These are phyloP conservation scores for Inosperma sp. DNA, from an alignment of 768 basidiomycete species.

Conservation along the genomic window DNA sequence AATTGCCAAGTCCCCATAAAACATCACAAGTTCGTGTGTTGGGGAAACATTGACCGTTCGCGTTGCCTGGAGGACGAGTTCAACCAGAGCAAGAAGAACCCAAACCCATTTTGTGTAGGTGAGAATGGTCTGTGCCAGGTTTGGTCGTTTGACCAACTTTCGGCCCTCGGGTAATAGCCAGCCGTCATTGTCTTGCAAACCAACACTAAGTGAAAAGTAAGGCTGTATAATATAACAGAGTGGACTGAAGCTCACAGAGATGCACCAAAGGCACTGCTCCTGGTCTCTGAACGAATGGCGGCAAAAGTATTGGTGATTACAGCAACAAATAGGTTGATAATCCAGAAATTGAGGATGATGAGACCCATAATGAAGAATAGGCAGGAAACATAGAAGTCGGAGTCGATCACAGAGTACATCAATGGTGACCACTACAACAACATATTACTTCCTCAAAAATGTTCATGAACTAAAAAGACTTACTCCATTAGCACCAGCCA, in stretches of 20 bases:
- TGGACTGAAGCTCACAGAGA: slow-evolving; percentile 45
- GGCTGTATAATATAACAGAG: not conserved
- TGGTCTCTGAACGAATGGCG: slow-evolving; percentile 80
- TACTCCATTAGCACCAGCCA: slow-evolving; percentile 76
- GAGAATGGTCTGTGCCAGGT: slow-evolving; percentile 52
- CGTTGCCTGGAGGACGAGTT: slow-evolving; percentile 70
- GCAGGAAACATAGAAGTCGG: slow-evolving; percentile 85
- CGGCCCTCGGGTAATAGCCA: slow-evolving; percentile 50
- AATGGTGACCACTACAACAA: slow-evolving; percentile 60
- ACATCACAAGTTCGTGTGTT: slow-evolving; percentile 46
- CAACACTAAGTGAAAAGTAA: slow-evolving; percentile 26
- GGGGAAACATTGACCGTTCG: slow-evolving; percentile 47
- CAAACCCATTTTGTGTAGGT: slow-evolving; percentile 63
- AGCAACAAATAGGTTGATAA: slow-evolving; percentile 90
- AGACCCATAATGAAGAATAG: slow-evolving; percentile 84
- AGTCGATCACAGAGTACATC: slow-evolving; percentile 87
- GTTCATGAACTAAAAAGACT: slow-evolving; percentile 22
- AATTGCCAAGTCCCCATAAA: slow-evolving; percentile 69
- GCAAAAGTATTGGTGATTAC: slow-evolving; percentile 94
- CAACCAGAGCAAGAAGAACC: slow-evolving; percentile 69
- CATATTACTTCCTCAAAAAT: not conserved
- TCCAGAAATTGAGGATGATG: slow-evolving; percentile 88
- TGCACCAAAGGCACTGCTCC: slow-evolving; percentile 90
- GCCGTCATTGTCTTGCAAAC: slow-evolving; percentile 53
- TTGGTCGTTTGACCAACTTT: slow-evolving; percentile 36